phyloP scores from a whole-genome alignment of 169 alveolate genomes.

The Cryptosporidium parvum region DNA sequence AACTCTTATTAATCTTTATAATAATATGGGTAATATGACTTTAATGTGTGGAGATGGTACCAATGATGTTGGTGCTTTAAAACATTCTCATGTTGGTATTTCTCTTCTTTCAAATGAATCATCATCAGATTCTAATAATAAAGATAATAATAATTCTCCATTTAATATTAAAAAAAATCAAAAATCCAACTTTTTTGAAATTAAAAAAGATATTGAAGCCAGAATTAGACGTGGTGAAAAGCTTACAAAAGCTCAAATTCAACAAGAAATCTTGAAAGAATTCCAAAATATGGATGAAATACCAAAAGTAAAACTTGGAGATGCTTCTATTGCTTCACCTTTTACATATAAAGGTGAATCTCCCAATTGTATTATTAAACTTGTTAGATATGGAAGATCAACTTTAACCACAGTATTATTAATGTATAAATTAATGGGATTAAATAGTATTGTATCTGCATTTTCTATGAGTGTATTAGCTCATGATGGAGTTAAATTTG shows the following conservation, averaged over 20 bases:
- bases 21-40: conserved; percentile 87
- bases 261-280: conserved; percentile 80
- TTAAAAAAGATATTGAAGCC: conserved; percentile 70
- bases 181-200: conserved; percentile 74
- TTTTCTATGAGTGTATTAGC: conserved; percentile 94
- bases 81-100: conserved; percentile 97
- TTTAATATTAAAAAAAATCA: conserved; percentile 14
- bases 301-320: conserved; percentile 92
- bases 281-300: conserved; percentile 84
- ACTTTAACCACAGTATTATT: conserved; percentile 94
- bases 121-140: neutral
- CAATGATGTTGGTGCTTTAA: conserved; percentile 99
- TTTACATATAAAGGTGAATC: conserved; percentile 94
- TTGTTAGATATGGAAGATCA: conserved; percentile 94
- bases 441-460: conserved; percentile 94
- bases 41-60: conserved; percentile 99
- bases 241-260: conserved; percentile 44
- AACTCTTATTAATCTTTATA: conserved; percentile 82
- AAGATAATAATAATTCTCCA: conserved; percentile 6
- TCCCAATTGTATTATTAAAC: conserved; percentile 91
- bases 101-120: conserved; percentile 87
- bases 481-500: conserved; percentile 96
- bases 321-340: conserved; percentile 98
- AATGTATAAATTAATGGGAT: conserved; percentile 96
- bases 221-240: conserved; percentile 59